Evolutionary conservation across 2,329 filamentous ascomycete species (phyloP), one percentile per base, ranked within the genome.

Genomic region (Chaetomium olivaceum): DNA sequence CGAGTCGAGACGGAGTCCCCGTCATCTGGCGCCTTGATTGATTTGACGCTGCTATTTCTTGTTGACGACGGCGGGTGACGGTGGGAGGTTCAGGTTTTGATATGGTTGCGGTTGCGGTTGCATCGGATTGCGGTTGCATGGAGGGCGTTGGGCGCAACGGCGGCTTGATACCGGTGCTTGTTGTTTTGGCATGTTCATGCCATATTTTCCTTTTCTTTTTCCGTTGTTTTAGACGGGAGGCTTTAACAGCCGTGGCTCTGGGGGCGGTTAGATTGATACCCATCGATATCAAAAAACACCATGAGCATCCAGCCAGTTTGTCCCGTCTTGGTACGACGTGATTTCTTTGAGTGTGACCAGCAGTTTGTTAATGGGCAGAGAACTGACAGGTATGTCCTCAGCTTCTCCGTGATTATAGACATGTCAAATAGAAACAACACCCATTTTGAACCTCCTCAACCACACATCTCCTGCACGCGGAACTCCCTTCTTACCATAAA

Each of bases 1-100:
- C 2, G 39, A 60, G 39, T 58, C 59, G 31, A 29, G 54, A 11
- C 5, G 36, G 50, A 43, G 51, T 9, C 9, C 39, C 39, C 39
- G 46, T n/a, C 43, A 11, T 21, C 29, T 67, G 31, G 61, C 61
- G 19, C 60, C 64, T n/a, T 63, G 52, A 57, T n/a, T 63, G 52
- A 57, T 23, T 29, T 48, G 46, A 19, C 1, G 6, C 5, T 43
- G 39, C 16, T 43, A 19, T 19, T 19, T n/a, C 39, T 43, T 43
- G 39, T n/a, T 7, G 33, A 29, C 3, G 27, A 29, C 27, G 16
- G 16, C 7, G 16, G 39, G 39, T 19, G 14, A n/a, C n/a, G 16
- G 4, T 43, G 39, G 39, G 16, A 11, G 9, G 11, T 36, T 43
- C 6, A 1, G 16, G 33, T 12, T 43, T 43, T 43, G 12, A 19